Evolutionary conservation across 495 filamentous ascomycete genomes (phyloP).

Genomic region (Penicillium egyptiacum): DNA sequence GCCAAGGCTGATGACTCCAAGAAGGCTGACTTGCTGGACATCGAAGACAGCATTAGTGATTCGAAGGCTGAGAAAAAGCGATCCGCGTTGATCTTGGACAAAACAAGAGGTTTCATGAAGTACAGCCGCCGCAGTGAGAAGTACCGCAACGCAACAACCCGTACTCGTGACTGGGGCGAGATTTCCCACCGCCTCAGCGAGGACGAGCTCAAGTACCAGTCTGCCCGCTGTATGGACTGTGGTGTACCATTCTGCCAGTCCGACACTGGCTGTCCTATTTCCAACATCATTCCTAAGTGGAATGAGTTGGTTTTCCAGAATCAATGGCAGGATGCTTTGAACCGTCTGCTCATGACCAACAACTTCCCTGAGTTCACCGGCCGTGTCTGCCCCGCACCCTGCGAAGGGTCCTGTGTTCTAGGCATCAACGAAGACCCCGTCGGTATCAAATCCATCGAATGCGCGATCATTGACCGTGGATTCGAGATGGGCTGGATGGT

Average conservation of each 20-base stretch:
- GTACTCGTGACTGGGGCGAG: conserved; percentile 94
- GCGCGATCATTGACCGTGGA: conserved; percentile 97
- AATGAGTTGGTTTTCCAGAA: conserved; percentile 92
- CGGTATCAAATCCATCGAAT: conserved; percentile 99
- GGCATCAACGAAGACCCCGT: conserved; percentile 98
- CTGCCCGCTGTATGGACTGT: conserved; percentile 99
- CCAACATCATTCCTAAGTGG: conserved; percentile 99
- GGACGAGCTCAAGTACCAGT: conserved; percentile 98
- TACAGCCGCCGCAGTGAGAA: conserved; percentile 94
- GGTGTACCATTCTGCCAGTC: conserved; percentile 99
- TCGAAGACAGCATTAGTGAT: conserved; percentile 91
- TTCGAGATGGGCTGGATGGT: conserved; percentile 99
- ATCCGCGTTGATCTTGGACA: conserved; percentile 89
- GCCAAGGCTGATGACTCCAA: conserved; percentile 63
- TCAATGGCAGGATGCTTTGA: conserved; percentile 94
- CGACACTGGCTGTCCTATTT: conserved; percentile 95
- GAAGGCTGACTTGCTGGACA: conserved; percentile 83
- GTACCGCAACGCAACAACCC: conserved; percentile 83
- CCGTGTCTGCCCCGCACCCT: conserved; percentile 96
- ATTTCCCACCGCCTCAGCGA: conserved; percentile 85
- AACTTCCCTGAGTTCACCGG: conserved; percentile 99
- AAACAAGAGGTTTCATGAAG: conserved; percentile 99
- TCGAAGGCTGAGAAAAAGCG: conserved; percentile 90
- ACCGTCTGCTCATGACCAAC: conserved; percentile 96
- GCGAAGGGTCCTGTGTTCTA: conserved; percentile 95